Base-by-base conservation (phyloP, 371 early-diverging fungal genomes). In the Actinomortierella wolfii region DNA sequence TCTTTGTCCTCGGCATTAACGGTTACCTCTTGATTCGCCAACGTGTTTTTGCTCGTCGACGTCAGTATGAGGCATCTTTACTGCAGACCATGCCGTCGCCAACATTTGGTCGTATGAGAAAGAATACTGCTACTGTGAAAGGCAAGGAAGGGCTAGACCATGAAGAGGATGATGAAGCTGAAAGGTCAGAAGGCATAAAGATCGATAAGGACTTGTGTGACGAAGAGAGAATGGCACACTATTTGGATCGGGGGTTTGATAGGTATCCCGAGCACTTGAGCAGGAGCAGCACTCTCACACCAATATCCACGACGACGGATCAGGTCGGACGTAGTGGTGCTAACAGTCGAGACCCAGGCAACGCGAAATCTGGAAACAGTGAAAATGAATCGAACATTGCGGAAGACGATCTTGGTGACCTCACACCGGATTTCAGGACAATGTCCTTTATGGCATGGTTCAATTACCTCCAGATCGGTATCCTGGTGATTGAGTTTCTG, bases 401-500 rank as follows among this genome's bases (percentile, higher is more conserved):
- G 59, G 20, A 62, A 66, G 21, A 67, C 77, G 67, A 45, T 23
- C n/a, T 8, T 13, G 54, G 47, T 7, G 42, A 46, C 24, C 39
- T 29, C 23, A 47, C 64, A 7, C 70, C 70, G 3, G 64, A 69
- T 28, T 69, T 69, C 42, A 40, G 57, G 25, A 57, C 61, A 42
- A 64, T 57, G 61, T 69, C 70, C 18, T 60, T 69, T 46, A 21
- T 69, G 4, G 64, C 64, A 2, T 79, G 78, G 77, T 80, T 82
- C 24, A 86, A 86, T 51, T 86, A 84, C 76, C 69, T 86, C 5
- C 84, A 86, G 53, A 74, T 86, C 23, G 78, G 77, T 13, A 84
- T 86, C 49, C 67, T 86, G 0, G 59, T 84, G 39, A 83, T 86
- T n/a, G 86, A 86, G 44, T 83, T 86, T 45, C 76, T 86, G 48